Evolutionary conservation across 2,329 filamentous ascomycete species (phyloP), one percentile per base, ranked within the genome.

Genomic region (Fusarium miscanthi): DNA sequence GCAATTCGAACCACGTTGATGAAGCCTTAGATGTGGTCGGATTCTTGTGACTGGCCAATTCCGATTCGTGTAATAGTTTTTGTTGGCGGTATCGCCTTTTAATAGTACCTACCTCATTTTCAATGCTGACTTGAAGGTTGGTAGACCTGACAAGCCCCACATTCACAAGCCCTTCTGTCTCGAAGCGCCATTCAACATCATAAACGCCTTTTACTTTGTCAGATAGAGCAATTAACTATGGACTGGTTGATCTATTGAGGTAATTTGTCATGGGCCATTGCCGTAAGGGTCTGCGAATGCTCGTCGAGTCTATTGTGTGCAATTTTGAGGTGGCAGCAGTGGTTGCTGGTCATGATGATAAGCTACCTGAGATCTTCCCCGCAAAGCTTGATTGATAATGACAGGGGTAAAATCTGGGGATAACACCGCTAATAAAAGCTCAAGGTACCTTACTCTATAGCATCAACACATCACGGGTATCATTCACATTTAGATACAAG

Each of bases 1-100:
- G 86, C 83, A 69, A 92, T 87, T 53, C 86, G 82, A 38, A 89
- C 88, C 88, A 90, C 90, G 12, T 59, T 61, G 12, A 33, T 13
- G 9, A 37, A 17, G 25, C 49, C 13, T 27, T 52, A 6, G 23
- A n/a, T 13, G 8, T 40, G 25, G 35, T 30, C 14, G n/a, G 19
- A 17, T 13, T 27, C 14, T 16, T 40, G 9, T 21, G 42, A 23
- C 27, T 57, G 13, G 51, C 30, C 19, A n/a, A 33, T 40, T 43
- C 35, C 14, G 31, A 17, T 30, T 38, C 43, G 27, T 33, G 31
- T 40, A 25, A 30, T 27, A 42, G 5, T n/a, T 52, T 23, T 38
- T 23, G 21, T n/a, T 25, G 16, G n/a, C 25, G 35, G 27, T 66
- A 27, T 33, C 38, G 27, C n/a, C 25, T n/a, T 58, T 70, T 38